Evolutionary conservation across 352 stramenopile species (phyloP).

Genomic region (Phytophthora boehmeriae): DNA sequence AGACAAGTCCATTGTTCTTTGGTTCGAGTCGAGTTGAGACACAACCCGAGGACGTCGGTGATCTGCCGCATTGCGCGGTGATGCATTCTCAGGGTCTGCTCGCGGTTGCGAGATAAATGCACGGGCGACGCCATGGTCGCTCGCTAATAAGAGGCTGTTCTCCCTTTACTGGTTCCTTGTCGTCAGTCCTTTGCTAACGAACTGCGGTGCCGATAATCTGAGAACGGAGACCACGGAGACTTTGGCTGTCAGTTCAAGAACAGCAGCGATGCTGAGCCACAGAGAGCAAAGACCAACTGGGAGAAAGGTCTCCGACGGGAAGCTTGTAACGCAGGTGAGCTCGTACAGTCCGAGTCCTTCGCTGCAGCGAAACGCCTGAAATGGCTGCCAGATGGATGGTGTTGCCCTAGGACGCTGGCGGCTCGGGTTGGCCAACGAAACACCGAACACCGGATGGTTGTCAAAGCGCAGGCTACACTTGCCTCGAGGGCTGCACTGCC

Average conservation of each 20-base stretch:
- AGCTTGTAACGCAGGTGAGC: not conserved
- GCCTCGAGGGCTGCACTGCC: too few relatives aligned
- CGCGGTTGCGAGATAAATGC: slow-evolving; percentile 54
- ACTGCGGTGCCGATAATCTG: too few relatives aligned
- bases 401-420: not conserved
- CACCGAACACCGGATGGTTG: not conserved
- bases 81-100: slow-evolving; percentile 61
- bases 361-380: not conserved
- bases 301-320: not conserved
- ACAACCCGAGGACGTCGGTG: slow-evolving; percentile 57
- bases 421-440: not conserved
- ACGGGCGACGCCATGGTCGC: slow-evolving; percentile 33
- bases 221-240: not conserved
- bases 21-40: slow-evolving; percentile 57
- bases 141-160: not conserved
- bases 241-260: not conserved
- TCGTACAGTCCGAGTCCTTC: not conserved
- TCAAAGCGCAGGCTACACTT: not conserved
- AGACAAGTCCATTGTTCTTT: slow-evolving; percentile 65
- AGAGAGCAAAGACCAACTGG: not conserved
- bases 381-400: not conserved
- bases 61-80: slow-evolving; percentile 69
- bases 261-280: not conserved
- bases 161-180: not conserved
- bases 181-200: not conserved